A percentile compares a stretch with the other conserved stretches of the same genome.
phyloP scores from a whole-genome alignment of 2,329 filamentous ascomycete species.

The Calonectria pauciramosa region DNA sequence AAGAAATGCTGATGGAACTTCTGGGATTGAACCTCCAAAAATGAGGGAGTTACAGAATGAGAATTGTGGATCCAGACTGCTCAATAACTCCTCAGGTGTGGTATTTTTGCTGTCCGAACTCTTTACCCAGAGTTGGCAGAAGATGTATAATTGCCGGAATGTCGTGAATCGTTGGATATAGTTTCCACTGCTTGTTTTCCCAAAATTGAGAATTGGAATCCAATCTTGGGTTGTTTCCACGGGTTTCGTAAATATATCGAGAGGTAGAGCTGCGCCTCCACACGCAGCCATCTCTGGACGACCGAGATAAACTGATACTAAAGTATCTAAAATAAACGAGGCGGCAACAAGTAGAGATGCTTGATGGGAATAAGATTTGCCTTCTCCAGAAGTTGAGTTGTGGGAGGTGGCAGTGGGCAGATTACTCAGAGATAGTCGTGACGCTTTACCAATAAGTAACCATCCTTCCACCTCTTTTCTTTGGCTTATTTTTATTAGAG shows the following conservation, averaged over 20 bases:
- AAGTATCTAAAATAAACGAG: neutral
- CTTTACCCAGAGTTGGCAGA: neutral
- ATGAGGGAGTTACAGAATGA: slow-evolving; percentile 8
- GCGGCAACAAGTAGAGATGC: neutral
- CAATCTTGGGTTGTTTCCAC: neutral
- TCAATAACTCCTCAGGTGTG: neutral
- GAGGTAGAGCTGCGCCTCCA: neutral
- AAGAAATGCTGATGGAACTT: neutral
- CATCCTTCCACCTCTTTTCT: neutral
- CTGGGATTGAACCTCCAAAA: neutral
- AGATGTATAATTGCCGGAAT: neutral
- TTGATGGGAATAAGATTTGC: too few species aligned
- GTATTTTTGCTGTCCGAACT: neutral
- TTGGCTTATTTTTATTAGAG: neutral
- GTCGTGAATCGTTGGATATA: neutral
- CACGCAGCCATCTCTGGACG: neutral
- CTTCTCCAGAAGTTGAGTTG: too few species aligned
- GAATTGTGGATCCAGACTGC: neutral
- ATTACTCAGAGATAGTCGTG: neutral
- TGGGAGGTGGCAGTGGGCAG: neutral
- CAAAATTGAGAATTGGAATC: neutral
- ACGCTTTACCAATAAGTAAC: slow-evolving; percentile 1
- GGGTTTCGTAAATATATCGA: neutral
- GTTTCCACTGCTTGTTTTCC: neutral
- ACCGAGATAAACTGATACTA: neutral